phyloP scores from a whole-genome alignment of 2,329 filamentous ascomycete genomes.

The Metarhizium sp. region DNA sequence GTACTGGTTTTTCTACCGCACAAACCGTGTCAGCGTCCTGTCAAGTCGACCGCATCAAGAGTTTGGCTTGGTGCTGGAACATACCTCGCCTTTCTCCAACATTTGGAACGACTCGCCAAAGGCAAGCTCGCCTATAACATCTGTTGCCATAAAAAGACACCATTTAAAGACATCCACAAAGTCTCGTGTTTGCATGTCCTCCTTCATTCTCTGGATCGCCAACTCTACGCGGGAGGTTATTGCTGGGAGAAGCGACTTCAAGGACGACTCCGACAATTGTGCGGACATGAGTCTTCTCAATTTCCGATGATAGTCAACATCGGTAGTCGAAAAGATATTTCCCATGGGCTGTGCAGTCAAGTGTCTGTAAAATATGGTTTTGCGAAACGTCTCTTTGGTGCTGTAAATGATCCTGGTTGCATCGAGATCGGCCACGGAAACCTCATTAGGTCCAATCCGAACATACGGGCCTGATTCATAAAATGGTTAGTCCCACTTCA shows the following conservation, averaged over 20 bases:
- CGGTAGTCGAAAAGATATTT: slow-evolving; percentile 28
- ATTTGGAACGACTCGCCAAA: slow-evolving; percentile 48
- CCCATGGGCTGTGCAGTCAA: slow-evolving; percentile 9
- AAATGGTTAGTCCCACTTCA: background rate
- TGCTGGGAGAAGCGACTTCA: slow-evolving; percentile 20
- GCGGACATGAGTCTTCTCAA: slow-evolving; percentile 32
- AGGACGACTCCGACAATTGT: slow-evolving; percentile 26
- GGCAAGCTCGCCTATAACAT: slow-evolving; percentile 41
- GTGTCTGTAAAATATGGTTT: slow-evolving; percentile 14
- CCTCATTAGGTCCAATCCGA: slow-evolving; percentile 14
- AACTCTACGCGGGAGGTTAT: slow-evolving; percentile 27
- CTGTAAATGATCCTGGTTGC: slow-evolving; percentile 22
- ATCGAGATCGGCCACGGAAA: slow-evolving; percentile 13
- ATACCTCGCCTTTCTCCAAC: slow-evolving; percentile 39
- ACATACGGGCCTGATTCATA: slow-evolving; percentile 14
- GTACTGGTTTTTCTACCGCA: slow-evolving; percentile 24
- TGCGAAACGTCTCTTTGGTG: slow-evolving; percentile 15
- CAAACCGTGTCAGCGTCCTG: background rate
- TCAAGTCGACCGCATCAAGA: slow-evolving; percentile 18
- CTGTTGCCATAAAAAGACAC: slow-evolving; percentile 44
- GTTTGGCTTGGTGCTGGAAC: background rate
- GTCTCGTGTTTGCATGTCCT: slow-evolving; percentile 29
- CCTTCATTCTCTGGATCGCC: slow-evolving; percentile 31
- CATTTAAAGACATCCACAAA: slow-evolving; percentile 40
- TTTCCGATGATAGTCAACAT: slow-evolving; percentile 28